Conservation (phyloP, 1,284 basidiomycete species). For the Cutaneotrichosporon mucoides region DNA sequence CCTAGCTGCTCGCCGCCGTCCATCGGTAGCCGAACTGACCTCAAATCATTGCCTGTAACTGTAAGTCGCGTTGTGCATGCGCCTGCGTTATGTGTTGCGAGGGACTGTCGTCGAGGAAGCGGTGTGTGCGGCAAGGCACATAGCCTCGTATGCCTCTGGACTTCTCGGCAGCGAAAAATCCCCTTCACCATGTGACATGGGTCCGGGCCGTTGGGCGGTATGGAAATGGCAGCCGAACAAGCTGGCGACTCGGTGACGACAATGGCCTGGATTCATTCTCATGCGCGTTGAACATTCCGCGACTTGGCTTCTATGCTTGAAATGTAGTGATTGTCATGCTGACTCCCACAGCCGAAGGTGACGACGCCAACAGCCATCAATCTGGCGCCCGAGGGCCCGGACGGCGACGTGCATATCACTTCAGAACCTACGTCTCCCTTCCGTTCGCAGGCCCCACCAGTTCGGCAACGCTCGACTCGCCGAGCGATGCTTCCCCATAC, state of each 20-base stretch:
- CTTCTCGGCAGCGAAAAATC: no score
- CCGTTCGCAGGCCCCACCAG: not conserved
- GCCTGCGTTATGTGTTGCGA: no score
- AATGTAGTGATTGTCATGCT: no score
- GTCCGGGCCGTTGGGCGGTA: no score
- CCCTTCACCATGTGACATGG: no score
- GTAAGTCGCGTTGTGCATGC: conserved; percentile 6
- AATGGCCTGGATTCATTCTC: no score
- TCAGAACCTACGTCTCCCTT: not conserved
- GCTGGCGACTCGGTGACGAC: no score
- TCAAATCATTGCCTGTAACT: conserved; percentile 19
- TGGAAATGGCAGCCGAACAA: no score
- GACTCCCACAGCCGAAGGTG: conserved; percentile 1
- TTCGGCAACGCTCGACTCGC: not conserved
- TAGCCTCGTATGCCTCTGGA: not conserved
- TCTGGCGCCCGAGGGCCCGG: not conserved
- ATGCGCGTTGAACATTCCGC: no score
- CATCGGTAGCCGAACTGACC: conserved; percentile 10
- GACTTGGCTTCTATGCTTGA: not conserved
- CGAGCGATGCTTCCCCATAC: not conserved
- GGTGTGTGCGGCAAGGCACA: no score
- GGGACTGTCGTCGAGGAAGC: no score
- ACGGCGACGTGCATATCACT: not conserved
- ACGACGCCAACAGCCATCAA: not conserved
- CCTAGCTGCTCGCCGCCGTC: conserved; percentile 12